phyloP scores from a whole-genome alignment of 1,284 basidiomycete species.

The Cutaneotrichosporon sp. region DNA sequence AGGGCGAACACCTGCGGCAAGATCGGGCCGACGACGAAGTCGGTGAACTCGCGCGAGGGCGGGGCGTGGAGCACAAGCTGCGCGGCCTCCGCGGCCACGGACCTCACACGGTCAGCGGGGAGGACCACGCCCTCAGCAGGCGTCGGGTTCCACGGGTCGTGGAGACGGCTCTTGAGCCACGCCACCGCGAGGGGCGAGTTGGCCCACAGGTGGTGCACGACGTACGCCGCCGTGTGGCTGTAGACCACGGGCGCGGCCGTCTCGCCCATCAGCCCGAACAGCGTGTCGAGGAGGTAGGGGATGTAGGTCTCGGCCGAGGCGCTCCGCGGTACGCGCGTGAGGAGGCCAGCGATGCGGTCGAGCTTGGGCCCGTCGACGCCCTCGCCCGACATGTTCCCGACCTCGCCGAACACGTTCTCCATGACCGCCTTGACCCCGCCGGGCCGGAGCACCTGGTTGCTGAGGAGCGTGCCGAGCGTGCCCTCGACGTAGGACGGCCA shows the following conservation, averaged over 20 bases:
- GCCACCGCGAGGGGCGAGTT: constrained; percentile 34
- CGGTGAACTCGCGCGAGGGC: constrained; percentile 69
- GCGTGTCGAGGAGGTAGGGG: constrained; percentile 29
- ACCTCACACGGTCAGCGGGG: constrained; percentile 5
- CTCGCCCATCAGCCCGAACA: constrained; percentile 31
- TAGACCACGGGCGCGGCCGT: constrained; percentile 28
- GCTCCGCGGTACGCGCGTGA: constrained; percentile 35
- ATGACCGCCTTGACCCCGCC: constrained; percentile 44
- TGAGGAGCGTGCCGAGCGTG: constrained; percentile 34
- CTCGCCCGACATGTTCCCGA: constrained; percentile 26
- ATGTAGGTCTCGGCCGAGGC: constrained; percentile 34
- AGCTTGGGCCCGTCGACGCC: constrained; percentile 40
- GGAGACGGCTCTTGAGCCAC: constrained; percentile 56
- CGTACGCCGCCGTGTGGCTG: constrained; percentile 38
- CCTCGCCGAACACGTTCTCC: constrained; percentile 45
- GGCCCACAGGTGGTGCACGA: constrained; percentile 34
- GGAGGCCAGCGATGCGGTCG: constrained; percentile 40
- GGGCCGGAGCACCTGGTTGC: constrained; percentile 33
- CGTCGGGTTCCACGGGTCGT: constrained; percentile 35
- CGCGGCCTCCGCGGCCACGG: constrained; percentile 35
- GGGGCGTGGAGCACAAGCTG: constrained; percentile 63
- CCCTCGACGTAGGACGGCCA: constrained; percentile 41
- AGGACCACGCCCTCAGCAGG: constrained; percentile 8
- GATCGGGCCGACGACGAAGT: constrained; percentile 67
- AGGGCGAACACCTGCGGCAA: constrained; percentile 68